Base-by-base conservation (phyloP, 495 filamentous ascomycete species). In the Hypoxylon fuscum region DNA sequence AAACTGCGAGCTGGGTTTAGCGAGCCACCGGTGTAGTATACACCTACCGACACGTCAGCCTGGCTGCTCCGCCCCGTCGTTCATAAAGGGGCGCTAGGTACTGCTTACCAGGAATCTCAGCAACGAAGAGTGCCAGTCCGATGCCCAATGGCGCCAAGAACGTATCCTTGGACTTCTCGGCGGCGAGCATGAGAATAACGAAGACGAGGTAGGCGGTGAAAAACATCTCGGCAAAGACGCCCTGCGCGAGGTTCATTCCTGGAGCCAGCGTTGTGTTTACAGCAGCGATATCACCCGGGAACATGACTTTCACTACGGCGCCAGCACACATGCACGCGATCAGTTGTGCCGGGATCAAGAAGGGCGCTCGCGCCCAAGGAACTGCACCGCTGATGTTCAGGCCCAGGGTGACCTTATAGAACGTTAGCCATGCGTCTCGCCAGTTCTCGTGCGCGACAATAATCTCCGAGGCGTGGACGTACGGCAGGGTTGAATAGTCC, bases 111-210 rank as follows among this genome's bases (percentile, higher is more conserved):
- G 77, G 76, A 57, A 92, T 68, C 59, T 91, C 85, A 1, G 81
- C 81, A 10, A 92, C 80, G 71, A 91, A 90, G 31, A 92, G 79
- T 0, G 86, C 76, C 25, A 90, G 70, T 5, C 89, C 89, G 55
- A 92, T 91, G 1, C 87, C 89, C 4, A 93, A 77, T 0, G 90
- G 90, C 0, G 90, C 89, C 6, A 92, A 69, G 64, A 85, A 91
- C 0, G 89, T 92, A 9, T 82, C 87, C 55, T 87, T 86, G 60
- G 88, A 86, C 75, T 91, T 92, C 66, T 92, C 89, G 9, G 83
- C 83, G 0, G 90, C 90, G 49, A 93, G 75, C 69, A 92, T 91
- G 72, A 92, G 86, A 14, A 92, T 84, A 2, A 87, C 81, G 50
- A 93, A 84, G 27, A 90, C 82, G 31, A 93, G 74, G 64, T 88